A percentile compares a stretch with the other conserved stretches of the same genome.
Evolutionary conservation across 441 rosid genomes (phyloP).

Genomic region (Aleurites moluccanus): DNA sequence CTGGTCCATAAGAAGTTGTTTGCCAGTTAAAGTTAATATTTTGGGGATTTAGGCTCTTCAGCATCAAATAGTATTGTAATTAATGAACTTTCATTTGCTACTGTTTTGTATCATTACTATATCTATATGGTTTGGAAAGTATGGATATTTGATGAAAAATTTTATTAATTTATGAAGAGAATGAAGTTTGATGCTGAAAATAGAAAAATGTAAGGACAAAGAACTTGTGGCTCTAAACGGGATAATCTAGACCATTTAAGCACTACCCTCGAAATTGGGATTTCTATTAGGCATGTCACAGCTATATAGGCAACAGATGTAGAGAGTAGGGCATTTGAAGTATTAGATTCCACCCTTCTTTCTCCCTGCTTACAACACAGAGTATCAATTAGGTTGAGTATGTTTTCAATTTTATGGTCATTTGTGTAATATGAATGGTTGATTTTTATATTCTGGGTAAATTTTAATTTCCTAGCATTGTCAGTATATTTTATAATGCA

Average conservation of each 20-base stretch:
- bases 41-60: constrained; percentile 2
- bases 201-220: background rate
- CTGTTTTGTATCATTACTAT: background rate
- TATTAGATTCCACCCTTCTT: background rate
- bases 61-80: background rate
- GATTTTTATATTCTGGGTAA: background rate
- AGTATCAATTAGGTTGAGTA: background rate
- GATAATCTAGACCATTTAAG: background rate
- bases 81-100: background rate
- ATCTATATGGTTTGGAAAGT: background rate
- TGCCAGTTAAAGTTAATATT: background rate
- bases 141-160: background rate
- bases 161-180: background rate
- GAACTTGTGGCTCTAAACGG: background rate
- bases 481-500: background rate
- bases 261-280: background rate
- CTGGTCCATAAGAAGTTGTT: background rate
- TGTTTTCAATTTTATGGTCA: background rate
- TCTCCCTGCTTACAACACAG: background rate
- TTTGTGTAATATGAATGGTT: background rate
- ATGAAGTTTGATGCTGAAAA: background rate
- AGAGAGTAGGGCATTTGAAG: background rate
- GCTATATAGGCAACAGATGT: background rate
- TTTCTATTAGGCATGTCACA: background rate
- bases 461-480: background rate